Evolutionary conservation across 805 yeast genomes (phyloP).

Genomic region (Lipomyces japonicus): DNA sequence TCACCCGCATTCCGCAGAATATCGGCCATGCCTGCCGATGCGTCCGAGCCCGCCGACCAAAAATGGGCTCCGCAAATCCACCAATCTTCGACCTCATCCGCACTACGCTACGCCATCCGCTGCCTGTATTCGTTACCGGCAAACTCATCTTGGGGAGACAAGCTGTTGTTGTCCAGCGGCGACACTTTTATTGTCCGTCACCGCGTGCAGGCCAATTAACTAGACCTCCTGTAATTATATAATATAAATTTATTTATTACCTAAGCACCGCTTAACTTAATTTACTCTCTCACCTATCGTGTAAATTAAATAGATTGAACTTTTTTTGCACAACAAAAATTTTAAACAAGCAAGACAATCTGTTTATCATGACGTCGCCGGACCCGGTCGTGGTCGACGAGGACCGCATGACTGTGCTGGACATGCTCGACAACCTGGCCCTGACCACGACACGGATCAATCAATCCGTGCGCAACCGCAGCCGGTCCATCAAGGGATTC

Average conservation of each 20-base stretch:
- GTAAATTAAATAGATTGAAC: too few species aligned
- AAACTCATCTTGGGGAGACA: constrained; percentile 28
- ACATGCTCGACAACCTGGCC: constrained; percentile 37
- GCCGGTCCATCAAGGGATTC: constrained; percentile 32
- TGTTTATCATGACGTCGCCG: too few species aligned
- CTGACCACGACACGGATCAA: constrained; percentile 32
- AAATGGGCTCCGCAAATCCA: constrained; percentile 20
- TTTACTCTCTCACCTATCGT: too few species aligned
- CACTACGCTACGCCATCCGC: constrained; percentile 24
- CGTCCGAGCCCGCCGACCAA: not conserved
- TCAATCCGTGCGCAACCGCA: constrained; percentile 30
- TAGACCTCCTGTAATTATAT: too few species aligned
- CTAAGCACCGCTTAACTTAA: too few species aligned
- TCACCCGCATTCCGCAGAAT: not conserved
- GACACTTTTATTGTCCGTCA: constrained; percentile 24
- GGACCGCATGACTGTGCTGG: constrained; percentile 36
- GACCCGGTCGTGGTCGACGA: constrained; percentile 21
- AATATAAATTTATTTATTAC: too few species aligned
- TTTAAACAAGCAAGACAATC: too few species aligned
- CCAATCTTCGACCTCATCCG: constrained; percentile 8
- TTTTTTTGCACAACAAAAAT: too few species aligned
- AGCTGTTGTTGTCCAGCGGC: constrained; percentile 20
- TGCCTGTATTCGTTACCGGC: constrained; percentile 27
- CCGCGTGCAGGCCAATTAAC: constrained; percentile 14
- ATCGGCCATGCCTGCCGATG: not conserved